These are phyloP conservation scores for Nigrograna mackinnonii DNA, from an alignment of 2,329 filamentous ascomycete genomes.

Conservation along the genomic window DNA sequence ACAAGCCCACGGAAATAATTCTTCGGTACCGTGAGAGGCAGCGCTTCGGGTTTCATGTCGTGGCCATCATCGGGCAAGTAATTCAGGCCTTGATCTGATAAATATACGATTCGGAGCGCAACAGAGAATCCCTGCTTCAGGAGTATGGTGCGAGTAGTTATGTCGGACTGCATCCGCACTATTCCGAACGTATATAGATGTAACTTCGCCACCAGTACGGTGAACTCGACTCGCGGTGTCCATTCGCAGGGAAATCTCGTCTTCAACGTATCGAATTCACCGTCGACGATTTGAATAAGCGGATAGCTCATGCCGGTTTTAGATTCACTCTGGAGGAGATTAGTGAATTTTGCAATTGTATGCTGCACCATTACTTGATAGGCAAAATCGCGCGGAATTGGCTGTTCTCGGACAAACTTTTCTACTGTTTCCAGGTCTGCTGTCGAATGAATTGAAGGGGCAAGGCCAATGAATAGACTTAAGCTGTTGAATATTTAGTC, in stretches of 20 bases:
- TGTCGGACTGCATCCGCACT: slow-evolving; percentile 18
- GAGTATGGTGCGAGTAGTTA: slow-evolving; percentile 19
- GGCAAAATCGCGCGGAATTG: slow-evolving; percentile 19
- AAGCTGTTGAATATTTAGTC: slow-evolving; percentile 9
- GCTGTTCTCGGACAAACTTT: slow-evolving; percentile 16
- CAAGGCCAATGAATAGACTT: slow-evolving; percentile 19
- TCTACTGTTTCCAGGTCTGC: slow-evolving; percentile 21
- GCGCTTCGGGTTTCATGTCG: slow-evolving; percentile 5
- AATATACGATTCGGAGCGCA: slow-evolving; percentile 20
- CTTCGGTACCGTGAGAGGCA: slow-evolving; percentile 19
- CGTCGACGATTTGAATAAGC: slow-evolving; percentile 21
- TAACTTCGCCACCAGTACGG: slow-evolving; percentile 17
- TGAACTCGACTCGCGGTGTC: slow-evolving; percentile 18
- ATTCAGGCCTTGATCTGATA: slow-evolving; percentile 16
- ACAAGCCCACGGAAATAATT: slow-evolving; percentile 19
- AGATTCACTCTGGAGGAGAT: slow-evolving; percentile 17
- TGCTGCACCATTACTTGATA: slow-evolving; percentile 25
- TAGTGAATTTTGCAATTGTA: slow-evolving; percentile 22
- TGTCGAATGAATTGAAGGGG: slow-evolving; percentile 14
- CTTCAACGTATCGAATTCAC: slow-evolving; percentile 20
- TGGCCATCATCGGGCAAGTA: slow-evolving; percentile 12
- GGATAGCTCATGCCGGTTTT: slow-evolving; percentile 19
- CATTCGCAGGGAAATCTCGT: slow-evolving; percentile 15
- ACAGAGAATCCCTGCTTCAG: slow-evolving; percentile 19
- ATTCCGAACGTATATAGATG: slow-evolving; percentile 24